Percentiles rank a stretch among this genome's conserved stretches.
Evolutionary conservation across 345 rosid species (phyloP).

Genomic region (Cardamine occulta): DNA sequence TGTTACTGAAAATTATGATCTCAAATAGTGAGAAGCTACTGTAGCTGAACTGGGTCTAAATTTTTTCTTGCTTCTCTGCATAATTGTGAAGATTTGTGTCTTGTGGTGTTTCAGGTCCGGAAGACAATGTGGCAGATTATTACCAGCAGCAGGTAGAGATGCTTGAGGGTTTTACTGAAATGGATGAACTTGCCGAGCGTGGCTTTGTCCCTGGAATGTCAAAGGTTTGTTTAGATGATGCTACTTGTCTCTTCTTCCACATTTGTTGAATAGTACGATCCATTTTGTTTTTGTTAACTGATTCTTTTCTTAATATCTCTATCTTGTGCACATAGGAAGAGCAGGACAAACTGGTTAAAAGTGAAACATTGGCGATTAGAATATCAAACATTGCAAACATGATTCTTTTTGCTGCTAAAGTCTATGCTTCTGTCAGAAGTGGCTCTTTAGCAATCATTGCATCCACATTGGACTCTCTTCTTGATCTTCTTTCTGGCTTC

Average conservation of each 20-base stretch:
- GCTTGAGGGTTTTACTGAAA: constrained; percentile 95
- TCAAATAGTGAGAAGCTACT: not conserved
- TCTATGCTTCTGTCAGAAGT: constrained; percentile 86
- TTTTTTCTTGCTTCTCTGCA: not conserved
- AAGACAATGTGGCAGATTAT: constrained; percentile 89
- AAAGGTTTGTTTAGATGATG: constrained; percentile 53
- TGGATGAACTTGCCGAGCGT: constrained; percentile 93
- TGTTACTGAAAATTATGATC: not conserved
- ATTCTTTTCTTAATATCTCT: constrained; percentile 21
- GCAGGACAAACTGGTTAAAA: constrained; percentile 76
- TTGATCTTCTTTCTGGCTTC: constrained; percentile 97
- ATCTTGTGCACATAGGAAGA: constrained; percentile 67
- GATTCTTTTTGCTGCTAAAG: constrained; percentile 94
- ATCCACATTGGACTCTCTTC: constrained; percentile 96
- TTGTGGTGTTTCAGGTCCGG: constrained; percentile 65
- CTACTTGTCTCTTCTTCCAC: constrained; percentile 12
- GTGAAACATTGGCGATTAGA: constrained; percentile 88
- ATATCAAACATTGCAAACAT: constrained; percentile 91
- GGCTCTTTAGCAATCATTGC: constrained; percentile 97
- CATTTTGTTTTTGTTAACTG: constrained; percentile 5
- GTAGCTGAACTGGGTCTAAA: not conserved
- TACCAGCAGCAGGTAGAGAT: constrained; percentile 96
- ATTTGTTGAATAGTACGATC: not conserved
- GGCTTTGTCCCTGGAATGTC: constrained; percentile 93
- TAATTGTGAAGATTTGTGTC: constrained; percentile 1